Percentiles rank a stretch among this genome's conserved stretches.
Conservation (phyloP, 2,329 filamentous ascomycete species). For the Geosmithia morbida region DNA sequence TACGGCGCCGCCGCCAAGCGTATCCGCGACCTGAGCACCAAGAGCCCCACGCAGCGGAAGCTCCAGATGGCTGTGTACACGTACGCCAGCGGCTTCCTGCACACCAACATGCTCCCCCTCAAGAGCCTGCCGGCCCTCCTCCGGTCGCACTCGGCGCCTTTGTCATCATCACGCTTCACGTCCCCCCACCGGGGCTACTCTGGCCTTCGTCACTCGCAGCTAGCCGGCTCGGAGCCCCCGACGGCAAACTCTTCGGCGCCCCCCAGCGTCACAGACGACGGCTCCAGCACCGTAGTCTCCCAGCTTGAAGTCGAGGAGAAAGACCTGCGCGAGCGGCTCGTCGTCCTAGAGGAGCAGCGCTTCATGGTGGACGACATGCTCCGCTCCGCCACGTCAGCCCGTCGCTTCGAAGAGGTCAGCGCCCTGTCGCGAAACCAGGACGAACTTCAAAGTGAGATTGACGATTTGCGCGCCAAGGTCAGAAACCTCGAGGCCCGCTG, state of each 20-base stretch:
- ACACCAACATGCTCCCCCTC: conserved; percentile 80
- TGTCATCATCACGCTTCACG: conserved; percentile 14
- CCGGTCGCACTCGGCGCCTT: conserved; percentile 21
- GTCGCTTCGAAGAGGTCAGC: conserved; percentile 76
- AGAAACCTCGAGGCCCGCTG: conserved; percentile 47
- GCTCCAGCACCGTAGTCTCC: conserved; percentile 37
- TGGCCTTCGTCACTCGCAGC: conserved; percentile 30
- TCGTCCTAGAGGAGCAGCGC: conserved; percentile 80
- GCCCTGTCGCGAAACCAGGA: conserved; percentile 68
- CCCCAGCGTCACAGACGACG: conserved; percentile 21
- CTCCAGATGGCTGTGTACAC: conserved; percentile 74
- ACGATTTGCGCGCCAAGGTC: conserved; percentile 48
- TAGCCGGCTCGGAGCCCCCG: conserved; percentile 27
- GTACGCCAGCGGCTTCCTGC: conserved; percentile 69
- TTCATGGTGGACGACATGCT: conserved; percentile 86
- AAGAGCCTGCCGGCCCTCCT: conserved; percentile 60
- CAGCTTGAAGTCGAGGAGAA: conserved; percentile 71
- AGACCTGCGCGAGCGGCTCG: conserved; percentile 61
- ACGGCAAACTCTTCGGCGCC: not conserved
- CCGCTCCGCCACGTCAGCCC: conserved; percentile 55
- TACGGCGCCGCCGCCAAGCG: conserved; percentile 73
- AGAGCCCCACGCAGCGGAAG: conserved; percentile 55
- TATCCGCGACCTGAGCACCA: conserved; percentile 63
- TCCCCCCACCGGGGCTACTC: conserved; percentile 18
- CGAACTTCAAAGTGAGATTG: conserved; percentile 69